phyloP scores from a whole-genome alignment of 805 yeast species.

The Candida cerambycidarum region DNA sequence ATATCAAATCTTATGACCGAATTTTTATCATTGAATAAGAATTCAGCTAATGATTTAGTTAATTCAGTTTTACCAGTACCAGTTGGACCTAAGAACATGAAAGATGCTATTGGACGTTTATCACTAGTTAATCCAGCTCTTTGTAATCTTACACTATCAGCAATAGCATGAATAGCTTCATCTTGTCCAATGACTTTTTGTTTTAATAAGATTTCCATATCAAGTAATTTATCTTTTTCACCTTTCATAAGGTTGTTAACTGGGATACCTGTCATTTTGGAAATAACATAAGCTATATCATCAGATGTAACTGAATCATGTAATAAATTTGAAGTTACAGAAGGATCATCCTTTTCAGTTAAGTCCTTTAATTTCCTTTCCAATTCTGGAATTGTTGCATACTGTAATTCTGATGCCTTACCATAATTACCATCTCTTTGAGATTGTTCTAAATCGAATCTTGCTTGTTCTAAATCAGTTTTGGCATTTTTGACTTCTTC shows the following conservation, averaged over 20 bases:
- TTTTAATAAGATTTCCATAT: slow-evolving; percentile 79
- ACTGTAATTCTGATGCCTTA: slow-evolving; percentile 85
- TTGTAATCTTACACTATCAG: slow-evolving; percentile 94
- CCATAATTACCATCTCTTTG: slow-evolving; percentile 86
- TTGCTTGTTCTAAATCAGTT: slow-evolving; percentile 79
- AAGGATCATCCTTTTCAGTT: slow-evolving; percentile 34
- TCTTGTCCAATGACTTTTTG: slow-evolving; percentile 92
- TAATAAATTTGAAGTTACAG: slow-evolving; percentile 43
- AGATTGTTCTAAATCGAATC: slow-evolving; percentile 75
- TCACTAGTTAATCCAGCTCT: slow-evolving; percentile 96
- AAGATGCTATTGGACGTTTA: slow-evolving; percentile 93
- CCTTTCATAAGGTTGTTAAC: slow-evolving; percentile 88
- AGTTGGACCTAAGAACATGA: slow-evolving; percentile 96
- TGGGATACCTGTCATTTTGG: slow-evolving; percentile 96
- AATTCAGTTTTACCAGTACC: slow-evolving; percentile 98
- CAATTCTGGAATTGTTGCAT: slow-evolving; percentile 79
- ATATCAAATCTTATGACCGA: slow-evolving; percentile 91
- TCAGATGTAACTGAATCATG: slow-evolving; percentile 94
- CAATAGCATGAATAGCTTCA: slow-evolving; percentile 84
- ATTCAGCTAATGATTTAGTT: slow-evolving; percentile 89
- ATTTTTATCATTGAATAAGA: slow-evolving; percentile 83
- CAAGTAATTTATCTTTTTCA: slow-evolving; percentile 85
- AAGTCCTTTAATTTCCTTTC: slow-evolving; percentile 57
- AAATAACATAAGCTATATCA: slow-evolving; percentile 88
- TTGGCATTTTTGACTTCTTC: slow-evolving; percentile 79